These are phyloP conservation scores for Cyclotella distinguenda DNA, from an alignment of 108 stramenopile species.

Conservation along the genomic window DNA sequence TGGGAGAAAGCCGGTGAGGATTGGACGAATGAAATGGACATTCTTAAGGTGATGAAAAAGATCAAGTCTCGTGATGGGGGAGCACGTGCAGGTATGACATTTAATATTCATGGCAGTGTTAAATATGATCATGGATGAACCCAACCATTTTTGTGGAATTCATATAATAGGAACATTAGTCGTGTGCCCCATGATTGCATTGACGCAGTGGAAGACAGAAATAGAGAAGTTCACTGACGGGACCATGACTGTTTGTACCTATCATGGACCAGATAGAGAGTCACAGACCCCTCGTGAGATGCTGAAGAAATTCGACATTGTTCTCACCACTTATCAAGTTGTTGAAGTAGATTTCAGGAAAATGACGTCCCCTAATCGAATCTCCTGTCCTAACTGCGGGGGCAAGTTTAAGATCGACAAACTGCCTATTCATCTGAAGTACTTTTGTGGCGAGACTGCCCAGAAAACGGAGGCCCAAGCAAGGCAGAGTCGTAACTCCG, in stretches of 20 bases:
- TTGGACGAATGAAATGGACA: conserved; percentile 81
- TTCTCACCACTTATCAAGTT: conserved; percentile 97
- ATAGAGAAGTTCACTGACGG: conserved; percentile 91
- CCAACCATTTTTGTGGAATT: too few species aligned
- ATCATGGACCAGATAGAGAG: conserved; percentile 89
- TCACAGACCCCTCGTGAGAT: conserved; percentile 63
- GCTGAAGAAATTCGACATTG: conserved; percentile 88
- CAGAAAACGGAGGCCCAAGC: conserved; percentile 92
- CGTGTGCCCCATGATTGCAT: conserved; percentile 93
- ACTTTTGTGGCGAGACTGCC: conserved; percentile 94
- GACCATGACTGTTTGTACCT: conserved; percentile 78
- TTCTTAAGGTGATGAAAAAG: conserved; percentile 66
- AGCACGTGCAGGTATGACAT: conserved; percentile 50
- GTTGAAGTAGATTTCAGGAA: conserved; percentile 93
- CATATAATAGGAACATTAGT: conserved; percentile 72
- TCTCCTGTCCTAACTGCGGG: conserved; percentile 91
- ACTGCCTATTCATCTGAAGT: conserved; percentile 87
- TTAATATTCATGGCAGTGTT: not conserved
- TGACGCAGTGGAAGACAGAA: conserved; percentile 96
- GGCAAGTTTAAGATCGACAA: conserved; percentile 88
- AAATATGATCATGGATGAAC: too few species aligned
- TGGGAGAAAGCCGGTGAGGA: conserved; percentile 57
- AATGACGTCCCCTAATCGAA: conserved; percentile 91
- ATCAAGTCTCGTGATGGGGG: conserved; percentile 38
- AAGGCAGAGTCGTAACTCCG: conserved; percentile 75